Evolutionary conservation across 2,329 filamentous ascomycete genomes (phyloP).

Genomic region (Metarhizium humberi): DNA sequence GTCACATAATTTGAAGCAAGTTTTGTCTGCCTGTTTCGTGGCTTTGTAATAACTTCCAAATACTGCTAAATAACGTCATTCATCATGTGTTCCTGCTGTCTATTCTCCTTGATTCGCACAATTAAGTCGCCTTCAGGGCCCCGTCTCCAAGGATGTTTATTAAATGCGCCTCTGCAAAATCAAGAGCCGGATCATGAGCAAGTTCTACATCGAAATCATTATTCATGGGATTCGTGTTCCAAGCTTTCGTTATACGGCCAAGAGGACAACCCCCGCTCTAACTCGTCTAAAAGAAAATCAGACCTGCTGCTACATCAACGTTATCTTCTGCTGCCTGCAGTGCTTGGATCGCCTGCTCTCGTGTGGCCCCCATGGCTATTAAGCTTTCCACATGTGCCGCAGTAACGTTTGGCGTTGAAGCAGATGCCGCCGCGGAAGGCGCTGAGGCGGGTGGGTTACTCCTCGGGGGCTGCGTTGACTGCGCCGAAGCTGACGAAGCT

Average conservation of each 20-base stretch:
- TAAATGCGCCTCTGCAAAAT: neutral
- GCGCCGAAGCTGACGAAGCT: constrained; percentile 7
- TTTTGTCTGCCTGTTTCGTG: neutral
- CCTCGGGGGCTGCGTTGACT: constrained; percentile 12
- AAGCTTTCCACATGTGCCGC: constrained; percentile 68
- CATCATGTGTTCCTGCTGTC: neutral
- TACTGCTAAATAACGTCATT: neutral
- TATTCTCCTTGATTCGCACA: neutral
- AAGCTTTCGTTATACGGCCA: neutral
- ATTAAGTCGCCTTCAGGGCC: neutral
- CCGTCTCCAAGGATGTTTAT: neutral
- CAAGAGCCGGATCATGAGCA: neutral
- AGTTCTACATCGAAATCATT: neutral
- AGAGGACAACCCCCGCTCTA: neutral
- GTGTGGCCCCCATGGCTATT: constrained; percentile 66
- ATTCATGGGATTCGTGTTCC: neutral
- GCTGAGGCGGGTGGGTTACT: constrained; percentile 13
- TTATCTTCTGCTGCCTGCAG: constrained; percentile 78
- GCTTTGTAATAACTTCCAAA: neutral
- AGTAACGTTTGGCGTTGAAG: constrained; percentile 27
- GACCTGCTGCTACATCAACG: constrained; percentile 49
- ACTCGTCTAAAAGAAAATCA: constrained; percentile 10
- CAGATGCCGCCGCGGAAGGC: constrained; percentile 13
- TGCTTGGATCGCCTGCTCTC: constrained; percentile 68
- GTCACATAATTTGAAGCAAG: neutral